phyloP scores from a whole-genome alignment of 257 asterid genomes.

The Solanum ossicruentum region DNA sequence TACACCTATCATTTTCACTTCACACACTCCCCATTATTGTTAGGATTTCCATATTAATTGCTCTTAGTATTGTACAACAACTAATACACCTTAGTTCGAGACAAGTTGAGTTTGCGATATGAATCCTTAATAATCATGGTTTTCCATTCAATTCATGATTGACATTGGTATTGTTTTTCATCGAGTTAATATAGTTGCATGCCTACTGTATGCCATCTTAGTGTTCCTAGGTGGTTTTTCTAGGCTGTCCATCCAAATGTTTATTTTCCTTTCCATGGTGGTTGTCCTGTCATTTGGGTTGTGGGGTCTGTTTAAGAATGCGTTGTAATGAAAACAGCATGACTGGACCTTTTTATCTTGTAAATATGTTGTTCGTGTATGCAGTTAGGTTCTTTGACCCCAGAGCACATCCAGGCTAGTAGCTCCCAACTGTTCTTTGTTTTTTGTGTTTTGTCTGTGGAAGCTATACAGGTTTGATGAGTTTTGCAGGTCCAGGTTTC shows the following conservation, averaged over 20 bases:
- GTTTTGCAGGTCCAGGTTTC: slow-evolving; percentile 98
- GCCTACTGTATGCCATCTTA: not conserved
- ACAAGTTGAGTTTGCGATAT: not conserved
- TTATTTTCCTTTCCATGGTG: not conserved
- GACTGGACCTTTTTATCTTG: not conserved
- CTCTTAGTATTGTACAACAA: not conserved
- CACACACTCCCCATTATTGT: not conserved
- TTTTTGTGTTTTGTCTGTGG: not conserved
- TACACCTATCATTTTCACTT: not conserved
- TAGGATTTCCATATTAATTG: not conserved
- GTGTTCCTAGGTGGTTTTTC: not conserved
- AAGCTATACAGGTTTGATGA: slow-evolving; percentile 20
- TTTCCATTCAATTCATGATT: not conserved
- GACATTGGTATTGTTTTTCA: not conserved
- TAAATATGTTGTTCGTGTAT: not conserved
- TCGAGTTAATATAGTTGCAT: not conserved
- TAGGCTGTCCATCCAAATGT: not conserved
- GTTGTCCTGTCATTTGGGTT: not conserved
- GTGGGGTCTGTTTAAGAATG: not conserved
- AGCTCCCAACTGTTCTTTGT: slow-evolving; percentile 4
- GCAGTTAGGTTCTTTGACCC: slow-evolving; percentile 47
- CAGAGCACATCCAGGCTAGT: slow-evolving; percentile 39
- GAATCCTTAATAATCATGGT: not conserved
- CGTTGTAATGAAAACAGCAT: not conserved
- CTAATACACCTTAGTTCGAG: not conserved